Conservation (phyloP, 2,329 filamentous ascomycete genomes). For the Colletotrichum salicis region DNA sequence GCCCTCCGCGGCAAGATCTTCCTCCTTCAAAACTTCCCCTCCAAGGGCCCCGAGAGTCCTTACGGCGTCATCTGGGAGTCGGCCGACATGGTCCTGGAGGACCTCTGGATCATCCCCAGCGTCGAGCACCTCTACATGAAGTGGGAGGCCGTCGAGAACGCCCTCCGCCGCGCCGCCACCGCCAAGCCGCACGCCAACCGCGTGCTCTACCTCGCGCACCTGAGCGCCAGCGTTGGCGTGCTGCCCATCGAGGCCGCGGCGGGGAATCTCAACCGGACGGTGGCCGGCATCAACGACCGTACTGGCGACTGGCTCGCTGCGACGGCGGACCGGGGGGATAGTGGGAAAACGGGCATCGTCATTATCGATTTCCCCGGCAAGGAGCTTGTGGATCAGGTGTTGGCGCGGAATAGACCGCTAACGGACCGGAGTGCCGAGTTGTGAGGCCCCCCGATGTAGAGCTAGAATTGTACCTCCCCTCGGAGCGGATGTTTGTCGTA, state of each 20-base stretch:
- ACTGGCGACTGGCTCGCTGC: slow-evolving; percentile 55
- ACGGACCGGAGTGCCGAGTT: slow-evolving; percentile 23
- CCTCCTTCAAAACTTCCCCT: slow-evolving; percentile 59
- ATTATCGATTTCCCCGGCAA: slow-evolving; percentile 61
- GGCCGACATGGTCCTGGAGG: slow-evolving; percentile 57
- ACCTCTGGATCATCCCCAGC: slow-evolving; percentile 57
- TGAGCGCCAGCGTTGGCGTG: slow-evolving; percentile 60
- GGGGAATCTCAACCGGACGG: slow-evolving; percentile 53
- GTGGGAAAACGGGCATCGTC: slow-evolving; percentile 54
- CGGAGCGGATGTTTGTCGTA: background rate
- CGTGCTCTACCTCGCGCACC: slow-evolving; percentile 56
- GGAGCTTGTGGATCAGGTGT: slow-evolving; percentile 53
- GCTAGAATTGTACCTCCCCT: too few relatives aligned
- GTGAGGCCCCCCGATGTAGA: background rate
- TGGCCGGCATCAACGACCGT: slow-evolving; percentile 61
- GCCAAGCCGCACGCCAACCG: slow-evolving; percentile 46
- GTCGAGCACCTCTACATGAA: slow-evolving; percentile 56
- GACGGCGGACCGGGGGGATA: slow-evolving; percentile 26
- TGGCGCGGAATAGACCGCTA: slow-evolving; percentile 52
- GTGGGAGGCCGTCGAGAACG: slow-evolving; percentile 55
- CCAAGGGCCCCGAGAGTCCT: slow-evolving; percentile 35
- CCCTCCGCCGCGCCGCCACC: slow-evolving; percentile 51
- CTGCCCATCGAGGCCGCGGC: slow-evolving; percentile 62
- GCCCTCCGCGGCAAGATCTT: slow-evolving; percentile 57
- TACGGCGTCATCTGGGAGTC: slow-evolving; percentile 60